Evolutionary conservation across 768 basidiomycete species (phyloP).

Genomic region (Hygrophoropsis aurantiaca): DNA sequence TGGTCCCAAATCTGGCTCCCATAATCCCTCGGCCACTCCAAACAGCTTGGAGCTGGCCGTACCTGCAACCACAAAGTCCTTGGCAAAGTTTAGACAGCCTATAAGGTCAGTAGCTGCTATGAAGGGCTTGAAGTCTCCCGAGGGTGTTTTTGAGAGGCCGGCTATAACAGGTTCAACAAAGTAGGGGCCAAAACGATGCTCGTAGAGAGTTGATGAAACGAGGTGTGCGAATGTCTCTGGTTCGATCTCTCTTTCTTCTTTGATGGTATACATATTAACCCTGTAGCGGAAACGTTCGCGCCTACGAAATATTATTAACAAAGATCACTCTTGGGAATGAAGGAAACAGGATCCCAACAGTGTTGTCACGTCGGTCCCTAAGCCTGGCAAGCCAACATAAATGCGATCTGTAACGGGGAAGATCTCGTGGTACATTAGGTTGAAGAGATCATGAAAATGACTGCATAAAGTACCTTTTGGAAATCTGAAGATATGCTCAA

Average conservation of each 20-base stretch:
- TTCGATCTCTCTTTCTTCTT: conserved; percentile 95
- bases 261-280: conserved; percentile 99
- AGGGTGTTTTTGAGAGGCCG: conserved; percentile 73
- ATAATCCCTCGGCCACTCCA: conserved; percentile 96
- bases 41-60: conserved; percentile 90
- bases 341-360: conserved; percentile 39
- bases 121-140: conserved; percentile 81
- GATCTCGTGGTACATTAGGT: conserved; percentile 51
- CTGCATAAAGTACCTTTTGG: conserved; percentile 67
- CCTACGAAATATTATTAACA: conserved; percentile 40
- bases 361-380: conserved; percentile 92
- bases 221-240: conserved; percentile 96
- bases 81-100: conserved; percentile 89
- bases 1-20: conserved; percentile 95
- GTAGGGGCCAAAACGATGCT: conserved; percentile 94
- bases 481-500: conserved; percentile 89
- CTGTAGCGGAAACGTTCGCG: conserved; percentile 90
- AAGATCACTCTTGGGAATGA: background rate
- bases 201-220: conserved; percentile 93
- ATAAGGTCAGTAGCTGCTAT: conserved; percentile 95
- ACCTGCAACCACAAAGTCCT: conserved; percentile 96
- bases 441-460: conserved; percentile 5
- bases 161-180: conserved; percentile 97
- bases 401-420: conserved; percentile 93
- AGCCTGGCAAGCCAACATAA: conserved; percentile 87